These are phyloP conservation scores for Colletotrichum sp. DNA, from an alignment of 2,329 filamentous ascomycete genomes.

Conservation along the genomic window DNA sequence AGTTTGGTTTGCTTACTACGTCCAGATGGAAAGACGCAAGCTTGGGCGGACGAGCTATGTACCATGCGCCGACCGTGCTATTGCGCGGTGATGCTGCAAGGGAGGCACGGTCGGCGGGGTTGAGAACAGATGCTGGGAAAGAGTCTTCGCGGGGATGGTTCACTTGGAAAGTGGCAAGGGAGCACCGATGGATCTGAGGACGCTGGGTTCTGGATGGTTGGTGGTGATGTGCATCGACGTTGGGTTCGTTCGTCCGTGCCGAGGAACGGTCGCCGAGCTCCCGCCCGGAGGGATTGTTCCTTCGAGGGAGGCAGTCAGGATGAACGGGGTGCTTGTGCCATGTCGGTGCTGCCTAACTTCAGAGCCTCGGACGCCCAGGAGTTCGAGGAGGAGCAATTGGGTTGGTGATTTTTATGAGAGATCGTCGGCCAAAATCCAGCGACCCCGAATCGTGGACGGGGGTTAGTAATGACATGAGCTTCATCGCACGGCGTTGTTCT, in stretches of 20 bases:
- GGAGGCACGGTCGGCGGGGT: neutral
- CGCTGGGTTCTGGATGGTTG: neutral
- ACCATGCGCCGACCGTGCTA: neutral
- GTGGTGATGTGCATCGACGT: neutral
- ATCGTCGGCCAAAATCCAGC: neutral
- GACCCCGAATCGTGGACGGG: neutral
- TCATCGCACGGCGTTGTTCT: neutral
- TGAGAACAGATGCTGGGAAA: neutral
- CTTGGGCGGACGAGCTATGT: neutral
- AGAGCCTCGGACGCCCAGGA: no score
- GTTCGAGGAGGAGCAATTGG: neutral
- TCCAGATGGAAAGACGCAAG: neutral
- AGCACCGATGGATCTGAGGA: neutral
- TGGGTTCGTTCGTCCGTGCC: neutral
- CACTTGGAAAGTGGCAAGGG: neutral
- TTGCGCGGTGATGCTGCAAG: neutral
- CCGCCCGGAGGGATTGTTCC: neutral
- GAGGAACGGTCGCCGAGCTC: neutral
- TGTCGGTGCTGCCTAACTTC: neutral
- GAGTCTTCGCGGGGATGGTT: no score
- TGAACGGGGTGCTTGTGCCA: neutral
- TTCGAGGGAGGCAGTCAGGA: neutral
- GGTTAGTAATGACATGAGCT: neutral
- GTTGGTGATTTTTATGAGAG: neutral
- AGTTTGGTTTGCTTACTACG: neutral